phyloP scores from a whole-genome alignment of 257 asterid genomes.

The Solanum virginianum region DNA sequence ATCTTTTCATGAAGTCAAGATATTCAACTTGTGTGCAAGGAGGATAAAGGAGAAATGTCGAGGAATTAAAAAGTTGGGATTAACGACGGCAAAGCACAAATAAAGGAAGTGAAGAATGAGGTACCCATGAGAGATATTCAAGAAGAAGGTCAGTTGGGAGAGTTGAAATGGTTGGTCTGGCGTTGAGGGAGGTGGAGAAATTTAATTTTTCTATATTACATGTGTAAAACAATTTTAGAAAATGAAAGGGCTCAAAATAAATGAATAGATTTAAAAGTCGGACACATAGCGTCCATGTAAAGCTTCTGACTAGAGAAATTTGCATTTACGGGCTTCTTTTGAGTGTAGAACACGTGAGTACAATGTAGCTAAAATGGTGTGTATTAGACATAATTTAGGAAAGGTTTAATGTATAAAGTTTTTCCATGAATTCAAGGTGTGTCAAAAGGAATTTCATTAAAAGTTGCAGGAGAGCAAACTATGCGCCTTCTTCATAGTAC shows the following conservation, averaged over 20 bases:
- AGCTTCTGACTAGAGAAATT: background rate
- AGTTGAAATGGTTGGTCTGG: background rate
- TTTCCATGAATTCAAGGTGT: background rate
- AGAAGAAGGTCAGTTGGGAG: background rate
- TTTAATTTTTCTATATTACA: background rate
- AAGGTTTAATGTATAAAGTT: background rate
- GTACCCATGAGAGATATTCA: background rate
- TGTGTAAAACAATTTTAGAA: background rate
- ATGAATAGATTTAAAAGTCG: background rate
- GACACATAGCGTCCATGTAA: background rate
- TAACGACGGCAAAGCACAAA: background rate
- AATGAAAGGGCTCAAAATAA: background rate
- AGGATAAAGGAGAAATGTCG: background rate
- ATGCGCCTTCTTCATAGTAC: background rate
- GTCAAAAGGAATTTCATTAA: background rate
- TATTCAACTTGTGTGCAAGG: background rate
- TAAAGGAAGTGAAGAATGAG: background rate
- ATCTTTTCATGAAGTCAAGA: background rate
- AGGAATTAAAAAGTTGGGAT: background rate
- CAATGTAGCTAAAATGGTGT: background rate
- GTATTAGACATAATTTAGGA: background rate
- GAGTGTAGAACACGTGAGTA: background rate
- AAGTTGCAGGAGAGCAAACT: background rate
- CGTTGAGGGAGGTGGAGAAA: background rate
- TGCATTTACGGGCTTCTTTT: background rate